A percentile compares a stretch with the other conserved stretches of the same genome.
Conservation (phyloP, 2,329 filamentous ascomycete genomes). For the Furcasterigmium sp. region DNA sequence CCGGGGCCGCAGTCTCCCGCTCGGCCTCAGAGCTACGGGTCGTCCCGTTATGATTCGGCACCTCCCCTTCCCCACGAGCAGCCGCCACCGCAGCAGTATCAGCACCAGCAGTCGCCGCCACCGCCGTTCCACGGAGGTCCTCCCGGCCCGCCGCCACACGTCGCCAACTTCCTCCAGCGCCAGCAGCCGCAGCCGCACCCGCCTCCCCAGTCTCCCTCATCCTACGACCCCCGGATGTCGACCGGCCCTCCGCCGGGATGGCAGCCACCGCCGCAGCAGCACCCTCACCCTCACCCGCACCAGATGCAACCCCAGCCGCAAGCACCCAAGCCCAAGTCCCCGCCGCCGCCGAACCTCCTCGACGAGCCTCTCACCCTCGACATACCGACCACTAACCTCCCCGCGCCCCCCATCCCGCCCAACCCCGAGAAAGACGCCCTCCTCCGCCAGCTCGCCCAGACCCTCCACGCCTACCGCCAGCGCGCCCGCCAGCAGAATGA, state of each 20-base stretch:
- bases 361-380: constrained; percentile 51
- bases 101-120: constrained; percentile 14
- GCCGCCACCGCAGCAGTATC: constrained; percentile 6
- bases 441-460: constrained; percentile 67
- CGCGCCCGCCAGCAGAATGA: constrained; percentile 67
- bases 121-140: constrained; percentile 33
- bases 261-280: constrained; percentile 16
- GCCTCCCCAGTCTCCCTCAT: constrained; percentile 7
- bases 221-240: background rate
- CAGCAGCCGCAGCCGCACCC: constrained; percentile 4
- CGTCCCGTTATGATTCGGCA: constrained; percentile 42
- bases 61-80: constrained; percentile 37
- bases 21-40: constrained; percentile 5
- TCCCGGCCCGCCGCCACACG: constrained; percentile 8
- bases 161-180: constrained; percentile 8
- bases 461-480: constrained; percentile 64
- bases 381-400: constrained; percentile 44
- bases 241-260: constrained; percentile 14
- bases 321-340: constrained; percentile 24
- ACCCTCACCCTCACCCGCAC: constrained; percentile 15
- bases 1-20: constrained; percentile 4
- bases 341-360: constrained; percentile 48
- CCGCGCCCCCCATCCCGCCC: constrained; percentile 82
- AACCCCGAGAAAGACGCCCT: constrained; percentile 95
- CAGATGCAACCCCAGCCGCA: constrained; percentile 17